Conservation (phyloP, 306 rosid genomes). For the Glycyrrhiza uralensis region DNA sequence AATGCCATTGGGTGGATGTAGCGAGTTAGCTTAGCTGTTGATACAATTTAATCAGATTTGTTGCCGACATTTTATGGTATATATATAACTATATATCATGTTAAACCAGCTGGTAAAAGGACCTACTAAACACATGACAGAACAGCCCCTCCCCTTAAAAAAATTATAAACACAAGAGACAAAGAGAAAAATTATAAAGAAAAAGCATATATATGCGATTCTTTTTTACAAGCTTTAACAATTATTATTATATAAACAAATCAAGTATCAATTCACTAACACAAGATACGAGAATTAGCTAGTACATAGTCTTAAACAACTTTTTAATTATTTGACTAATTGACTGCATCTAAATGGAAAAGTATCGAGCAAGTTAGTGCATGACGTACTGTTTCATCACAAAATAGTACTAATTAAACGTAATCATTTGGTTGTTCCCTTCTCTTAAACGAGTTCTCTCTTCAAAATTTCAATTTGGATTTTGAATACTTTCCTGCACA, state of each 20-base stretch:
- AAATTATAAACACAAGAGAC: not conserved
- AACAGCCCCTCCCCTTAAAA: not conserved
- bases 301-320: not conserved
- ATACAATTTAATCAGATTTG: not conserved
- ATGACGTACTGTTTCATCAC: not conserved
- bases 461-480: not conserved
- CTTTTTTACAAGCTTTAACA: constrained; percentile 8
- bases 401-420: not conserved
- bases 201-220: not conserved
- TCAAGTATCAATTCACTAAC: not conserved
- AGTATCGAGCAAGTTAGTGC: not conserved
- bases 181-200: not conserved
- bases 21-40: constrained; percentile 11
- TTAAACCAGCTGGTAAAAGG: not conserved
- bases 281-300: not conserved
- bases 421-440: not conserved
- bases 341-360: constrained; percentile 17
- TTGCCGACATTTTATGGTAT: not conserved
- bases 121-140: not conserved
- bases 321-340: constrained; percentile 27
- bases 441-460: not conserved
- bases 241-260: constrained; percentile 11
- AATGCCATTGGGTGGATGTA: constrained; percentile 20
- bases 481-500: not conserved
- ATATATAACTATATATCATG: too few species aligned